Evolutionary conservation across 75 land plant genomes (phyloP), one percentile per base, ranked within the genome.

Genomic region (Picea glauca): DNA sequence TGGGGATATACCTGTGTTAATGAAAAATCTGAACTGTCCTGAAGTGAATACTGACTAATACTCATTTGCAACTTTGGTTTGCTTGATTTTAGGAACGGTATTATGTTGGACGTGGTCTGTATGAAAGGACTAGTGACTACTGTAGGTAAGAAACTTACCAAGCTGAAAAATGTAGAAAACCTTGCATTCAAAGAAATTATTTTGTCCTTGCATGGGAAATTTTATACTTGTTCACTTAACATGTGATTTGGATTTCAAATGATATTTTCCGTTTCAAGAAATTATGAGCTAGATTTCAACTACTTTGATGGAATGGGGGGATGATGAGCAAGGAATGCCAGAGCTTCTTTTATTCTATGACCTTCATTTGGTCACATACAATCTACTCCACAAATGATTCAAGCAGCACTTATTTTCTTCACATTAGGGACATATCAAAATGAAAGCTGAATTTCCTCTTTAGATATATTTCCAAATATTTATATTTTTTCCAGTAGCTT

Each of bases 41-140:
- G 13, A 43, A 70, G 23, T 70, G 1, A 33, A 66, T 32, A 70
- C 0, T 20, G 17, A n/a, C 74, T 38, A 50, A 58, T 79, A 2
- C 20, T 11, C 31, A 67, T 81, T 26, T 62, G 14, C 31, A 38
- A 33, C 21, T 63, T 38, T 81, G 26, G 43, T 62, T 54, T 81
- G 14, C 40, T 70, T 70, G 74, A 40, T 75, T 68, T 66, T 86
- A 98, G 99, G 99, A 98, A 74, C 83, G 93, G 30, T 95, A 95
- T 79, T 98, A 65, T 88, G 98, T 95, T 78, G 99, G 99, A 4
- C 92, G 98, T 62, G 99, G 98, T 40, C 86, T 98, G 75, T 93
- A 79, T 88, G 99, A 98, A 74, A 88, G 84, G 31, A 78, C 90
- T 4, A 81, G 82, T 58, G 98, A 98, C 59, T 98, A 93, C 78